These are phyloP conservation scores for Medicago arabica DNA, from an alignment of 306 rosid genomes.

Conservation along the genomic window DNA sequence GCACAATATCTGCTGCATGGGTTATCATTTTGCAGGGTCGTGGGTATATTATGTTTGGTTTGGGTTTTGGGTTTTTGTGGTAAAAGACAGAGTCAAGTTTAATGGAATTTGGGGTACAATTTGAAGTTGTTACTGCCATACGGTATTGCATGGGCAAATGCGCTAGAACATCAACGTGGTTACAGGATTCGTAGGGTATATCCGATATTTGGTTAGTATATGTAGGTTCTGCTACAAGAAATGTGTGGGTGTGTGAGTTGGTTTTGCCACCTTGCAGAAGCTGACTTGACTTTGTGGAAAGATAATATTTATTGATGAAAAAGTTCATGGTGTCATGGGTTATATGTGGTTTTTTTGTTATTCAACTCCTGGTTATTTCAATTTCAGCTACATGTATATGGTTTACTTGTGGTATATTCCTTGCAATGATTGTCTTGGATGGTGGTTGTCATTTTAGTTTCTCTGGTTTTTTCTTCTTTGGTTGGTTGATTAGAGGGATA, in stretches of 20 bases:
- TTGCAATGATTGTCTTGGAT: slow-evolving; percentile 40
- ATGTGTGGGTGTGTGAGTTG: slow-evolving; percentile 42
- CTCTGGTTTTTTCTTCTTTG: slow-evolving; percentile 42
- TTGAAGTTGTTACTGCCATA: slow-evolving; percentile 30
- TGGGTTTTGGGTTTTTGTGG: slow-evolving; percentile 49
- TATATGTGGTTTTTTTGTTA: slow-evolving; percentile 43
- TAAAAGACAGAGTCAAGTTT: slow-evolving; percentile 44
- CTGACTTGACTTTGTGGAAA: slow-evolving; percentile 42
- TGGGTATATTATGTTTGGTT: slow-evolving; percentile 50
- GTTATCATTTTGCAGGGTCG: slow-evolving; percentile 51
- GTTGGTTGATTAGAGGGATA: slow-evolving; percentile 36
- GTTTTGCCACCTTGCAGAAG: slow-evolving; percentile 36
- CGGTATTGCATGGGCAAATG: slow-evolving; percentile 25
- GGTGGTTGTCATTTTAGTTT: slow-evolving; percentile 43
- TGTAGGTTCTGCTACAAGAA: slow-evolving; percentile 41
- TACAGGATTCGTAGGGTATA: slow-evolving; percentile 38
- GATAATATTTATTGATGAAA: slow-evolving; percentile 39
- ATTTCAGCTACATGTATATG: slow-evolving; percentile 32
- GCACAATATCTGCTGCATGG: slow-evolving; percentile 47
- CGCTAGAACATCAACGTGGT: slow-evolving; percentile 28
- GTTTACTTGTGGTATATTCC: slow-evolving; percentile 37
- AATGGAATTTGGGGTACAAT: slow-evolving; percentile 39
- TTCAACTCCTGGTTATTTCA: slow-evolving; percentile 42
- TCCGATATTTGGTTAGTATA: slow-evolving; percentile 21
- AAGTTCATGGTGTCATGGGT: slow-evolving; percentile 38